phyloP scores from a whole-genome alignment of 352 stramenopile species.

The Globisporangium cylindrosporum region DNA sequence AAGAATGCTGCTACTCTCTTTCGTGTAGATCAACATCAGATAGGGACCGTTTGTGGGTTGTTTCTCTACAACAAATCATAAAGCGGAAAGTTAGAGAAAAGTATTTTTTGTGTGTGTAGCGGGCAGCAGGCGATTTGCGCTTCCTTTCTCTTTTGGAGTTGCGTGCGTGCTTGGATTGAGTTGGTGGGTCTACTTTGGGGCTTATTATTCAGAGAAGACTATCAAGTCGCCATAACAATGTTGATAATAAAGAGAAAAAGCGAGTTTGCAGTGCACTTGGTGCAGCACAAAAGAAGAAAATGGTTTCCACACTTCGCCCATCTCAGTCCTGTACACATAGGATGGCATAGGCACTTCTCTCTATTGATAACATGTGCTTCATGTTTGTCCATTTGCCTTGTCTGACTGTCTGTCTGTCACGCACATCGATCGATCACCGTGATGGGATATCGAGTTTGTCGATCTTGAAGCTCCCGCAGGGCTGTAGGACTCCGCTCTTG shows the following conservation, averaged over 20 bases:
- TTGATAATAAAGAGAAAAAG: conserved; percentile 3
- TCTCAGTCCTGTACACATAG: not conserved
- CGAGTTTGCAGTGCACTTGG: not conserved
- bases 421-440: not conserved
- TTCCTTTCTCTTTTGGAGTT: conserved; percentile 1
- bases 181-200: not conserved
- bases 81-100: conserved; percentile 73
- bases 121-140: conserved; percentile 8
- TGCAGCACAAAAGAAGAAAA: not conserved
- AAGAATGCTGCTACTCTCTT: conserved; percentile 35
- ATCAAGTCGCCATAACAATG: not conserved
- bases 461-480: conserved; percentile 46
- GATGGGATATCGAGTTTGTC: conserved; percentile 32
- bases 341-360: not conserved
- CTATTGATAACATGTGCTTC: not conserved
- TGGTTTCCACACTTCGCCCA: not conserved
- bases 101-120: conserved; percentile 25
- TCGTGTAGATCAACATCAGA: conserved; percentile 52
- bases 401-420: not conserved
- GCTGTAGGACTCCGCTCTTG: conserved; percentile 36
- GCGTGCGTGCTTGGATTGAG: not conserved
- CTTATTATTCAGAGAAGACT: not conserved
- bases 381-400: not conserved
- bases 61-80: conserved; percentile 28
- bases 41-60: conserved; percentile 59